These are phyloP conservation scores for Steccherinum ochraceum DNA, from an alignment of 768 basidiomycete species.

Conservation along the genomic window DNA sequence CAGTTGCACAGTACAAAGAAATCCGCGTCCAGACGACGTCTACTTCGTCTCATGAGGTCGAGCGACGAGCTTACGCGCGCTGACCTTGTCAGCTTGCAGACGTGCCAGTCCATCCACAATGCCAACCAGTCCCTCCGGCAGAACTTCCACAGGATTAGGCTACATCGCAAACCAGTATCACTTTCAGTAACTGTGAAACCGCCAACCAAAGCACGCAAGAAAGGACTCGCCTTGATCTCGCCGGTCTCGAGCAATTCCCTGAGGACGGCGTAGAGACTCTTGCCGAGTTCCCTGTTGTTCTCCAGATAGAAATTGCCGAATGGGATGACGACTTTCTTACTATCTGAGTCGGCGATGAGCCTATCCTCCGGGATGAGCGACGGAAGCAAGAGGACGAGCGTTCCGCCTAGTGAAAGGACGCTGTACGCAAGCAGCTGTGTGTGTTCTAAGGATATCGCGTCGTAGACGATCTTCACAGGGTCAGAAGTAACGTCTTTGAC, in stretches of 20 bases:
- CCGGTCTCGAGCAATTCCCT: slow-evolving; percentile 12
- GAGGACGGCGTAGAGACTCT: slow-evolving; percentile 15
- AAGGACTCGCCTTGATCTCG: slow-evolving; percentile 13
- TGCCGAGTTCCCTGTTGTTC: slow-evolving; percentile 7
- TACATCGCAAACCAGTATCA: too few relatives aligned
- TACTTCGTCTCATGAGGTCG: slow-evolving; percentile 19
- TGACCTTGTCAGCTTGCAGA: slow-evolving; percentile 17
- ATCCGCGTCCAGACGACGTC: too few relatives aligned
- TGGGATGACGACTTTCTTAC: slow-evolving; percentile 43
- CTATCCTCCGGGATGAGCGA: slow-evolving; percentile 5
- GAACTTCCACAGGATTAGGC: slow-evolving; percentile 21
- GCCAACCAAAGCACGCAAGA: too few relatives aligned
- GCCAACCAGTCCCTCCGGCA: slow-evolving; percentile 19
- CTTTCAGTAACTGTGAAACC: too few relatives aligned
- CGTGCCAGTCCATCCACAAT: slow-evolving; percentile 16
- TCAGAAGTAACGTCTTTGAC: slow-evolving; percentile 12
- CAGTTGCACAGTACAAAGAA: too few relatives aligned
- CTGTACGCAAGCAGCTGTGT: slow-evolving; percentile 17
- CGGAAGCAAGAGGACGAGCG: slow-evolving; percentile 12
- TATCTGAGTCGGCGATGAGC: slow-evolving; percentile 22
- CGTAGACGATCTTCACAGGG: slow-evolving; percentile 19
- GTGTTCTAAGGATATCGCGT: slow-evolving; percentile 17
- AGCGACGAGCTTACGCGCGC: slow-evolving; percentile 21
- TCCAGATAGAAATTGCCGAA: slow-evolving; percentile 10
- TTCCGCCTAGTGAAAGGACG: slow-evolving; percentile 18